Percentiles rank a stretch among this genome's conserved stretches.
phyloP scores from a whole-genome alignment of 2,329 filamentous ascomycete species.

The Venturia asperata region DNA sequence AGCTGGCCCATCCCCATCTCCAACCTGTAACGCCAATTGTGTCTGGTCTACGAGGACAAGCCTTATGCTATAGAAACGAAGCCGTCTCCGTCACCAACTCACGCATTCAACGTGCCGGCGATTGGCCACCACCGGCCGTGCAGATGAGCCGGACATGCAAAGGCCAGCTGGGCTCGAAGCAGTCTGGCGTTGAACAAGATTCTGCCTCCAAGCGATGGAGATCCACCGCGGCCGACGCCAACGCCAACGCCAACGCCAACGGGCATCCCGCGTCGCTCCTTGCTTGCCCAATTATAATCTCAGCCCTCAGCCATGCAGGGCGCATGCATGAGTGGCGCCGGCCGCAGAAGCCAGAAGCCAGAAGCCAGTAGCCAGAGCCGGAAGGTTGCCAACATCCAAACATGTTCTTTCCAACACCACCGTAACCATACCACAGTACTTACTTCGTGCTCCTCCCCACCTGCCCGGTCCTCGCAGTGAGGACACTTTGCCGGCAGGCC shows the following conservation, averaged over 20 bases:
- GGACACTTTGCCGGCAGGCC: not conserved
- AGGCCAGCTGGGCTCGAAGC: not conserved
- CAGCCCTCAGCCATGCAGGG: not conserved
- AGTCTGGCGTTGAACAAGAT: not conserved
- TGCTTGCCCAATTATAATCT: constrained; percentile 2
- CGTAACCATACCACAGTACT: too few species aligned
- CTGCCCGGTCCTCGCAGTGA: not conserved
- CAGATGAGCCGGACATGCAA: not conserved
- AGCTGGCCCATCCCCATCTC: not conserved
- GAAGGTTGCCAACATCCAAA: too few species aligned
- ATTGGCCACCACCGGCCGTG: not conserved
- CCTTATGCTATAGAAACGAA: not conserved
- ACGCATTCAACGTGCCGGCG: not conserved
- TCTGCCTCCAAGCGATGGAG: not conserved
- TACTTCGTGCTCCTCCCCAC: not conserved
- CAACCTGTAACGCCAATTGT: not conserved
- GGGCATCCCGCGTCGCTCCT: not conserved
- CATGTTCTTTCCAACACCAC: too few species aligned
- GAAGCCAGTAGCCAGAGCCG: too few species aligned
- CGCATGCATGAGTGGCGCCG: not conserved
- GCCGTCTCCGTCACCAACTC: not conserved
- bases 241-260: not conserved
- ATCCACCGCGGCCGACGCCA: not conserved
- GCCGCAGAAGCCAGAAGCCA: not conserved
- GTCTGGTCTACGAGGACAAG: not conserved